Evolutionary conservation across 108 stramenopile species (phyloP).

Genomic region (Skeletonema potamos): DNA sequence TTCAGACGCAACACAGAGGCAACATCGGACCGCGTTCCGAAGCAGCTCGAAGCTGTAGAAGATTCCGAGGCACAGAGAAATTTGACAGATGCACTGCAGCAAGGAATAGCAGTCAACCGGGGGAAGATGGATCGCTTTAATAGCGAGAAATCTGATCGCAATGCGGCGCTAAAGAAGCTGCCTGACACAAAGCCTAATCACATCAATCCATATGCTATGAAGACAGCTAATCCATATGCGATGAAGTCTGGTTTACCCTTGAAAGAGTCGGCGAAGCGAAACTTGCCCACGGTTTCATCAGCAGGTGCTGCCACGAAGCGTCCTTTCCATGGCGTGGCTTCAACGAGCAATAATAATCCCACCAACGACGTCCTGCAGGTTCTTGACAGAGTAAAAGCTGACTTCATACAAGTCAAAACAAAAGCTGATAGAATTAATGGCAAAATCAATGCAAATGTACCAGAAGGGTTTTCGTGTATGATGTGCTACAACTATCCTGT

Average conservation of each 20-base stretch:
- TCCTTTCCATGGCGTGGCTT: neutral
- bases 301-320: constrained; percentile 4
- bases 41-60: constrained; percentile 5
- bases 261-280: constrained; percentile 22
- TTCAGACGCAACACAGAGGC: constrained; percentile 5
- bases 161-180: neutral
- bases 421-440: constrained; percentile 13
- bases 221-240: constrained; percentile 7
- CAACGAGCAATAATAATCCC: neutral
- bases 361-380: constrained; percentile 4
- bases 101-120: constrained; percentile 14
- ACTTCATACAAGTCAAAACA: constrained; percentile 7
- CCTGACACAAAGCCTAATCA: neutral
- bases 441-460: constrained; percentile 52
- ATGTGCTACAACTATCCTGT: constrained; percentile 47
- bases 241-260: neutral
- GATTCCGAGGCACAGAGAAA: constrained; percentile 15
- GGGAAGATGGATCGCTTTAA: constrained; percentile 20
- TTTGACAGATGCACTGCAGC: constrained; percentile 20
- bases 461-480: constrained; percentile 50
- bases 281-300: constrained; percentile 5
- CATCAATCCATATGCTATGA: neutral
- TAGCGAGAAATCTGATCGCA: neutral
- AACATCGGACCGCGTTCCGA: neutral
- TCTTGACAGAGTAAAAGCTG: constrained; percentile 19